Base-by-base conservation (phyloP, 345 rosid species). In the Jatropha curcas region DNA sequence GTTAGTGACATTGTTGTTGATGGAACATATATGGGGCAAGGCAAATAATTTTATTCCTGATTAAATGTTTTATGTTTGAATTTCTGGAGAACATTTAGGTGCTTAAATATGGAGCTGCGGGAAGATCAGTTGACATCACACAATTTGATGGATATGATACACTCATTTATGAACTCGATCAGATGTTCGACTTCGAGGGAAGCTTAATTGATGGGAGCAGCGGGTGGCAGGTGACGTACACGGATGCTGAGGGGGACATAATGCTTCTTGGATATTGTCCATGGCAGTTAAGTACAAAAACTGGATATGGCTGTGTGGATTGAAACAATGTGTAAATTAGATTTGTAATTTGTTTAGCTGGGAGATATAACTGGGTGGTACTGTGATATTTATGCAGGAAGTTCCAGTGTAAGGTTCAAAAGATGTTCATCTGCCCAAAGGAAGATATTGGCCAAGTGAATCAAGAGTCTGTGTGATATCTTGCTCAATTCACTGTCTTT, bases 271-370 rank as follows among this genome's bases (percentile, higher is more conserved):
- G 83, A 68, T 84, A 82, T 41, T 52, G 34, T 64, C 78, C 75
- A 12, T 82, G 90, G 90, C 77, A 81, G 89, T 86, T 81, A 80
- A 83, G 85, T 80, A 52, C 61, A 58, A 70, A 46, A 76, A 35
- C 50, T 13, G 52, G 48, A 34, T 2, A 37, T 46, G 35, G 1
- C n/a, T n/a, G n/a, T n/a, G n/a, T n/a, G n/a, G n/a, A n/a, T n/a
- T n/a, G n/a, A n/a, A n/a, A n/a, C n/a, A n/a, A n/a, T n/a, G n/a
- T n/a, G n/a, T n/a, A n/a, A n/a, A n/a, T 34, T 33, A 10, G 46
- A 13, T 63, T 68, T n/a, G 13, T 14, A 46, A 28, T 17, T 16
- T 19, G 31, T 55, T 34, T 68, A 16, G 45, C 45, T 27, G 19
- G 31, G 11, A n/a, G 11, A 59, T 33, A n/a, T 68, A 45, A 75